Evolutionary conservation across 805 yeast genomes (phyloP), one percentile per base, ranked within the genome.

Genomic region (Zygosaccharomyces rouxii): DNA sequence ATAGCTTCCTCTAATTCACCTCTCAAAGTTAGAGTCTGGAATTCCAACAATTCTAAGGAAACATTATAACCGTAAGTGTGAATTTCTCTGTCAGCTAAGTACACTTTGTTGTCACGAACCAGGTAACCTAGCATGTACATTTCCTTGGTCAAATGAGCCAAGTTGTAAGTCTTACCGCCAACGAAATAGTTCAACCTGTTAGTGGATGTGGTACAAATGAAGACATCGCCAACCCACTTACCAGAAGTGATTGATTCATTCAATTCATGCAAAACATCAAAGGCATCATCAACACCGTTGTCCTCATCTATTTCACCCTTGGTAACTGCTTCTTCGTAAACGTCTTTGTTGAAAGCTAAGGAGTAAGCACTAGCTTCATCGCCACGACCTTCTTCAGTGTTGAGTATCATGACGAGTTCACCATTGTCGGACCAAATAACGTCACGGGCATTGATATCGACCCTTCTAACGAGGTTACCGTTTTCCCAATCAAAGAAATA

Each of bases 221-320:
- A 90, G 40, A 94, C 97, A 72, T 94, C 98, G 56, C 98, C 99
- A 60, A 90, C 89, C 89, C 97, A 94, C 67, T 83, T 84, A 62
- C 97, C 97, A 25, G 95, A 84, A 51, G 86, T 80, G 33, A 92
- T 79, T 16, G 82, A 71, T 66, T 94, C 99, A 49, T 79, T 78
- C 51, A 89, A 78, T 53, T 95, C 96, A 60, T 84, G 80, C 49
- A 88, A 73, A 21, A 90, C 90, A 47, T 87, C 95, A 66, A 94
- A 89, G 13, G 92, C 79, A 33, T 79, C 84, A 62, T 86, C 97
- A 31, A 86, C 86, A 56, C 97, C 98, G 66, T 89, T 97, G 63
- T 88, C 95, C 4, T 80, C 79, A 62, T 81, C 86, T 48, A 79
- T 69, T 7, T 73, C 67, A 48, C 80, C 88, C 41, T 72, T 71